Percentiles rank a stretch among this genome's conserved stretches.
Evolutionary conservation across 805 yeast genomes (phyloP).

Genomic region (Ascoidea rubescens): DNA sequence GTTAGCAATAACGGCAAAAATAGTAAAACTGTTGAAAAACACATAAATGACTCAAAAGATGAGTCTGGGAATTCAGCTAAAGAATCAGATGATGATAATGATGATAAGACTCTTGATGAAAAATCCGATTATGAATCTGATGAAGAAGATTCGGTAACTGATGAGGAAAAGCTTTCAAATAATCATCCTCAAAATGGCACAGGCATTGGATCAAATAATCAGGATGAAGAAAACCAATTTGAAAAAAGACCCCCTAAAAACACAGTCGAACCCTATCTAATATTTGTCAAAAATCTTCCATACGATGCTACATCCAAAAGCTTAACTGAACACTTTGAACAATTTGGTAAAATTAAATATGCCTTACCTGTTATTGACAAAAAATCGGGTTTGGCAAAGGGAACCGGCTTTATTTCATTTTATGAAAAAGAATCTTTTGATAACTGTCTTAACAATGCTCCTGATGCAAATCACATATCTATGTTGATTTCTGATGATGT

Average conservation of each 20-base stretch:
- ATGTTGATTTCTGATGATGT: slow-evolving; percentile 87
- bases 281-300: slow-evolving; percentile 88
- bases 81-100: slow-evolving; percentile 23
- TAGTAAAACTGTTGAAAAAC: too few species aligned
- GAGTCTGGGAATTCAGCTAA: slow-evolving; percentile 21
- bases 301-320: slow-evolving; percentile 83
- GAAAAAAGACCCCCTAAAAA: slow-evolving; percentile 29
- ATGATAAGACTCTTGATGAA: slow-evolving; percentile 19
- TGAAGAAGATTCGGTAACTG: slow-evolving; percentile 15
- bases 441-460: slow-evolving; percentile 66
- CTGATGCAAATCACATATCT: slow-evolving; percentile 46
- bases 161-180: slow-evolving; percentile 18
- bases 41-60: slow-evolving; percentile 22
- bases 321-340: slow-evolving; percentile 60
- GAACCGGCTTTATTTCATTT: slow-evolving; percentile 93
- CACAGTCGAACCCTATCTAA: slow-evolving; percentile 53
- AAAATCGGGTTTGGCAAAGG: slow-evolving; percentile 75
- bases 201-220: slow-evolving; percentile 12
- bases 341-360: slow-evolving; percentile 80
- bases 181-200: slow-evolving; percentile 10
- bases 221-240: slow-evolving; percentile 13
- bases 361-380: slow-evolving; percentile 89
- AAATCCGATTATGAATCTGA: slow-evolving; percentile 18
- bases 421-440: slow-evolving; percentile 42
- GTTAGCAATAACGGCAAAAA: slow-evolving; percentile 27